Percentiles rank a stretch among this genome's conserved stretches.
These are phyloP conservation scores for Rosa hybrid DNA, from an alignment of 331 rosid genomes.

Conservation along the genomic window DNA sequence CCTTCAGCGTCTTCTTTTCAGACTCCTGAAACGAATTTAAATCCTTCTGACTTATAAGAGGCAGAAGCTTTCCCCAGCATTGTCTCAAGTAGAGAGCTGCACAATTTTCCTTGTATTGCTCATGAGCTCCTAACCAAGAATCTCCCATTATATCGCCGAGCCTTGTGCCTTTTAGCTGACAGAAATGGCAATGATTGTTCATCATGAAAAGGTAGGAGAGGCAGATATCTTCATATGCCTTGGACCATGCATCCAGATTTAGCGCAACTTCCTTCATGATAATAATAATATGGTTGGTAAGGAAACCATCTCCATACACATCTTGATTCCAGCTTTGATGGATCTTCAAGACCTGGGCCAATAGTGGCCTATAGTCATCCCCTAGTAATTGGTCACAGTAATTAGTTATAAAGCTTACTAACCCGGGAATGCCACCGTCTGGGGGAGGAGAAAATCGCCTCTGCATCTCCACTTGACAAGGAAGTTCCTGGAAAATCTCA, in stretches of 20 bases:
- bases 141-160: slow-evolving; percentile 89
- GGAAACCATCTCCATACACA: slow-evolving; percentile 39
- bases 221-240: slow-evolving; percentile 61
- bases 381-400: slow-evolving; percentile 71
- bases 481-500: slow-evolving; percentile 77
- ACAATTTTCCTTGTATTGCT: slow-evolving; percentile 74
- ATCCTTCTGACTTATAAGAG: slow-evolving; percentile 45
- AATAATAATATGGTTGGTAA: slow-evolving; percentile 39
- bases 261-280: slow-evolving; percentile 65
- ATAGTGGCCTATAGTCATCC: slow-evolving; percentile 53
- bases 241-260: slow-evolving; percentile 83
- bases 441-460: slow-evolving; percentile 67
- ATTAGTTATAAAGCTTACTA: slow-evolving; percentile 65
- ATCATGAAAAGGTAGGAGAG: slow-evolving; percentile 84
- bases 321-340: slow-evolving; percentile 67
- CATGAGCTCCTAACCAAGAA: slow-evolving; percentile 77
- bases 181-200: slow-evolving; percentile 86
- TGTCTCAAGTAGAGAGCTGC: slow-evolving; percentile 74
- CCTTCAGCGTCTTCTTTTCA: slow-evolving; percentile 45
- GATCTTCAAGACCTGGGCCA: slow-evolving; percentile 61
- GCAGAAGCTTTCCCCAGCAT: slow-evolving; percentile 66
- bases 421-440: slow-evolving; percentile 76
- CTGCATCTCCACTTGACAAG: slow-evolving; percentile 69
- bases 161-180: slow-evolving; percentile 56
- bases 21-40: slow-evolving; percentile 38